phyloP scores from a whole-genome alignment of 805 yeast species.

The Grigorovia humatica region DNA sequence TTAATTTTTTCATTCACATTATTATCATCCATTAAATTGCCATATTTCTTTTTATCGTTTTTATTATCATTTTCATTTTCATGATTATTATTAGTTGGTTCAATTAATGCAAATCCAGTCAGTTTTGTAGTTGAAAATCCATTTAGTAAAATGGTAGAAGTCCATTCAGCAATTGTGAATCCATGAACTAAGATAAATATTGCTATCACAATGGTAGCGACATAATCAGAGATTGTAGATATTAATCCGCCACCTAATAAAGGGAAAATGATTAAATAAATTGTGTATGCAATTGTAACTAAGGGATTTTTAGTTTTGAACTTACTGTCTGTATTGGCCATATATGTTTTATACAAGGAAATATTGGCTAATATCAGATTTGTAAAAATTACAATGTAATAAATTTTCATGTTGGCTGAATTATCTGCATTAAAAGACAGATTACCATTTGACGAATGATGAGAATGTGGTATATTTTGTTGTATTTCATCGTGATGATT shows the following conservation, averaged over 20 bases:
- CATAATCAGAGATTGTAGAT: conserved; percentile 20
- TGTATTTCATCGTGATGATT: conserved; percentile 25
- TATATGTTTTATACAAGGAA: conserved; percentile 19
- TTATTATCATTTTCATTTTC: background rate
- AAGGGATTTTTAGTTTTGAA: conserved; percentile 27
- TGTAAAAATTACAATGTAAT: conserved; percentile 18
- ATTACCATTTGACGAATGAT: conserved; percentile 12
- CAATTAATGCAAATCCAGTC: conserved; percentile 15
- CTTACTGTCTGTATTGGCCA: conserved; percentile 21
- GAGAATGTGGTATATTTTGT: conserved; percentile 27
- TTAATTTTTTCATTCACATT: background rate
- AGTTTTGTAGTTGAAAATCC: conserved; percentile 27
- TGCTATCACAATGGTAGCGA: conserved; percentile 21
- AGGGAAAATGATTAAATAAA: conserved; percentile 22
- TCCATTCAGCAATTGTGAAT: conserved; percentile 27
- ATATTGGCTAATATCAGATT: conserved; percentile 17
- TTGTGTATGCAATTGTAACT: conserved; percentile 23
- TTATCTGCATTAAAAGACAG: background rate
- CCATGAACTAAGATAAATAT: conserved; percentile 25
- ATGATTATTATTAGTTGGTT: conserved; percentile 6
- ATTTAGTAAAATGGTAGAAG: conserved; percentile 25
- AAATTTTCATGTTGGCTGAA: conserved; percentile 11
- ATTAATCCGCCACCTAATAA: conserved; percentile 9
- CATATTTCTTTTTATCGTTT: background rate
- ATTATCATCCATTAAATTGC: background rate